A percentile compares a stretch with the other conserved stretches of the same genome.
These are phyloP conservation scores for Fusarium torreyae DNA, from an alignment of 2,329 filamentous ascomycete species.

Conservation along the genomic window DNA sequence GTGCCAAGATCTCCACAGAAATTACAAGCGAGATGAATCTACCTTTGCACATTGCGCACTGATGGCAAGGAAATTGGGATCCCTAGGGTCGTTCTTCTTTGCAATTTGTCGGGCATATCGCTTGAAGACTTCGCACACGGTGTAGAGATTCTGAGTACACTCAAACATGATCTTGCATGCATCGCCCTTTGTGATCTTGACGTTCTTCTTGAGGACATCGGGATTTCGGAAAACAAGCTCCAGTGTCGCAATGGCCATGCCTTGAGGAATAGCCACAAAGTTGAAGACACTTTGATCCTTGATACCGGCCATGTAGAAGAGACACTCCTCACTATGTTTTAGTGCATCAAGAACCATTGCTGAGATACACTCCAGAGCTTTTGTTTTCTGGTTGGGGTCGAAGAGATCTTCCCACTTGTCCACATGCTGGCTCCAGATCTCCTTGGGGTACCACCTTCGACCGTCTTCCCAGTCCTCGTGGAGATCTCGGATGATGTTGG, in stretches of 20 bases:
- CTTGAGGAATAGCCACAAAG: constrained; percentile 96
- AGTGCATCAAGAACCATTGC: constrained; percentile 96
- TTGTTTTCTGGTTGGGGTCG: constrained; percentile 81
- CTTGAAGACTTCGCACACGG: constrained; percentile 87
- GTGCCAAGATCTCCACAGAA: neutral
- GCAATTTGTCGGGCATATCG: constrained; percentile 85
- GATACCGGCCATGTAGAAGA: constrained; percentile 98
- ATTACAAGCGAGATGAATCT: constrained; percentile 5
- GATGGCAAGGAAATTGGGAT: constrained; percentile 93
- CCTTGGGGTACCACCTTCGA: constrained; percentile 93
- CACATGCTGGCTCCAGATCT: constrained; percentile 98
- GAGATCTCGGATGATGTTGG: constrained; percentile 97
- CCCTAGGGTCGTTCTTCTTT: constrained; percentile 92
- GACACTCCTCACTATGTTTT: constrained; percentile 88
- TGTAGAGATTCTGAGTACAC: constrained; percentile 89
- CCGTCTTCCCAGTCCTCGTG: constrained; percentile 90
- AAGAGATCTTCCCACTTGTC: constrained; percentile 92
- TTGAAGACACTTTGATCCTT: constrained; percentile 99
- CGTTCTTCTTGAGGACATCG: constrained; percentile 84
- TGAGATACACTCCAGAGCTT: constrained; percentile 87
- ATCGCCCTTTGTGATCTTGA: constrained; percentile 97
- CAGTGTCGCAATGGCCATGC: constrained; percentile 96
- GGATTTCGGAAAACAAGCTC: constrained; percentile 95
- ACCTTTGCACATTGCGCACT: constrained; percentile 92
- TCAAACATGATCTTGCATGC: constrained; percentile 93